phyloP scores from a whole-genome alignment of 2,329 filamentous ascomycete genomes.

The Alternaria rosae region DNA sequence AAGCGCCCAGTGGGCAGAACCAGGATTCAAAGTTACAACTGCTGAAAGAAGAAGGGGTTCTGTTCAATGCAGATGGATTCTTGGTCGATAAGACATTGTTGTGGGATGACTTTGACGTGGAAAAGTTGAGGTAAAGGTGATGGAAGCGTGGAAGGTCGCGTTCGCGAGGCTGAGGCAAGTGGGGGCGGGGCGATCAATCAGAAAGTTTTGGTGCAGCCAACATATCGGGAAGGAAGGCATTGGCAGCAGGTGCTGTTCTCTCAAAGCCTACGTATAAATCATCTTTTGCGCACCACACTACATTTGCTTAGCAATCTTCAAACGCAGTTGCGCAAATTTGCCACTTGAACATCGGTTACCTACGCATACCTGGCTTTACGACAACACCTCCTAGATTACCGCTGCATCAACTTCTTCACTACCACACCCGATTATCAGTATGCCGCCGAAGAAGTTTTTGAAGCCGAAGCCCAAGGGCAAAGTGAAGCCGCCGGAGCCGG shows the following conservation, averaged over 20 bases:
- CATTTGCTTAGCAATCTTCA: conserved; percentile 5
- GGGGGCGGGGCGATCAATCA: conserved; percentile 26
- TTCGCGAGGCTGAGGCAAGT: conserved; percentile 13
- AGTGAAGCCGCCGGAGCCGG: conserved; percentile 56
- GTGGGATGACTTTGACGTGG: conserved; percentile 55
- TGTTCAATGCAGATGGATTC: conserved; percentile 66
- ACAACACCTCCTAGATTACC: not conserved
- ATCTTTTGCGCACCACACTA: not conserved
- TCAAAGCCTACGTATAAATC: not conserved
- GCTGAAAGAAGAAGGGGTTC: conserved; percentile 69
- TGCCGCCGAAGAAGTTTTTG: conserved; percentile 44
- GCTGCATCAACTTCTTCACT: not conserved
- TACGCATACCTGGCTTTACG: not conserved
- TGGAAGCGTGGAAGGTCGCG: conserved; percentile 1
- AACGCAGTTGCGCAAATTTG: conserved; percentile 6
- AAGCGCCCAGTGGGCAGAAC: conserved; percentile 67
- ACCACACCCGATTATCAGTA: not conserved
- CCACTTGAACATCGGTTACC: conserved; percentile 3
- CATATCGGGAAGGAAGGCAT: not conserved
- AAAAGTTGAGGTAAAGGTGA: conserved; percentile 29
- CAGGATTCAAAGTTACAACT: conserved; percentile 70
- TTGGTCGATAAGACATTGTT: conserved; percentile 59
- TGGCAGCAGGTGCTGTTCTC: not conserved
- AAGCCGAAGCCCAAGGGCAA: conserved; percentile 43
- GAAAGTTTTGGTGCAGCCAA: conserved; percentile 17